Evolutionary conservation across 306 rosid species (phyloP).

Genomic region (Citrullus colocynthis): DNA sequence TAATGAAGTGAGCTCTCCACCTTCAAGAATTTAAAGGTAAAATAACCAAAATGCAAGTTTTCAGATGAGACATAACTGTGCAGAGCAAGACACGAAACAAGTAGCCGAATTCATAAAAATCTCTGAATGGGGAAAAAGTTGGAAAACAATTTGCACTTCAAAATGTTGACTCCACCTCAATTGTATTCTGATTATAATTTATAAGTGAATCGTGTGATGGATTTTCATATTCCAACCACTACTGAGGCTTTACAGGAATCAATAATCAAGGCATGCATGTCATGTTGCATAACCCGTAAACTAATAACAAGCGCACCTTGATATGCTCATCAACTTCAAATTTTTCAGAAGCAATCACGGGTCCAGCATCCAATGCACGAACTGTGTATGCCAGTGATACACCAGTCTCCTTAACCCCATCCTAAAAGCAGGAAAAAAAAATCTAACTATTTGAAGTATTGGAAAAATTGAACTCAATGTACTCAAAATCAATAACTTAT

Average conservation of each 20-base stretch:
- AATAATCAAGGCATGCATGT: not conserved
- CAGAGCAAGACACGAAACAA: not conserved
- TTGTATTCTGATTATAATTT: not conserved
- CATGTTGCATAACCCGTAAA: not conserved
- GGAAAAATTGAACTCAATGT: not conserved
- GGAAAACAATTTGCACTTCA: not conserved
- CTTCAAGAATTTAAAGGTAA: not conserved
- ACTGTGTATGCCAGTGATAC: constrained; percentile 89
- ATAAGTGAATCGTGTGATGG: not conserved
- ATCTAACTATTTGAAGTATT: not conserved
- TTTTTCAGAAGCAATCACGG: constrained; percentile 52
- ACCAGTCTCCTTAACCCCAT: constrained; percentile 78
- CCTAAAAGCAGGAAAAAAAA: constrained; percentile 20
- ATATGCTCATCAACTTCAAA: constrained; percentile 53
- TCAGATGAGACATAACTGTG: not conserved
- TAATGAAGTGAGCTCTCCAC: not conserved
- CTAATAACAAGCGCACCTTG: constrained; percentile 31
- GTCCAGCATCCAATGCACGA: constrained; percentile 88
- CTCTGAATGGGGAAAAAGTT: not conserved
- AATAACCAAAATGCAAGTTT: not conserved
- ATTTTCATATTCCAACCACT: not conserved
- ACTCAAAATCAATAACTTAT: not conserved
- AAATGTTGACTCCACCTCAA: not conserved
- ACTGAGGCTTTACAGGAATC: not conserved
- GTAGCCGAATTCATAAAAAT: not conserved